Evolutionary conservation across 2,329 filamentous ascomycete species (phyloP), one percentile per base, ranked within the genome.

Genomic region (Biscogniauxia mediterranea): DNA sequence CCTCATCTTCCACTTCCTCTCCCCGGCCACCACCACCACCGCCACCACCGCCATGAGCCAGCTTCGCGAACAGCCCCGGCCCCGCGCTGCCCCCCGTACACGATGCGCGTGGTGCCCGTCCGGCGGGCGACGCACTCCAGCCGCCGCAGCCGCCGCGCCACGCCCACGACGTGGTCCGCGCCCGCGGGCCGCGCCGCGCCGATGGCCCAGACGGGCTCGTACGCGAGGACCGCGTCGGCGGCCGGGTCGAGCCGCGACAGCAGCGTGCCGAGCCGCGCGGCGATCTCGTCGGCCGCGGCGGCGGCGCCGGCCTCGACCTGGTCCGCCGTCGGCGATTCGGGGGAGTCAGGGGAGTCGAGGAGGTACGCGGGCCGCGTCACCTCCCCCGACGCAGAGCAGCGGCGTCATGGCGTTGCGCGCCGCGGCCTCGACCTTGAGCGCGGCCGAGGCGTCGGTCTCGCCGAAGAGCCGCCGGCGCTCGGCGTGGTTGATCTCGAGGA

Each of bases 131-230:
- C 77, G 57, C 83, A 78, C 25, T 85, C 81, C 11, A 85, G 74
- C 5, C 70, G 70, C 58, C 88, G 81, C 55, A 93, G 81, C 19
- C 85, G 85, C 68, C 82, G 82, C 17, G 90, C 87, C 1, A 95
- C 90, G 46, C 80, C 83, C 3, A 89, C 83, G 0, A 96, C 89
- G 71, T 96, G 89, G 63, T 88, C 87, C 19, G 88, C 84, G 7
- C 83, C 83, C 0, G 92, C 92, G 2, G 92, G 91, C 69, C 88
- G 80, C 1, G 83, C 79, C 9, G 91, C 88, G 0, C 92, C 92
- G 74, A 95, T 96, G 0, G 92, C 92, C 92, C 92, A 96, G 1
- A 95, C 91, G 7, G 92, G 92, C 78, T 96, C 92, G 71, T 96
- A 96, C 0, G 92, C 92, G 60, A 96, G 82, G 6, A 94, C 84